Evolutionary conservation across 768 basidiomycete genomes (phyloP), one percentile per base, ranked within the genome.

Genomic region (Tulasnella sp.): DNA sequence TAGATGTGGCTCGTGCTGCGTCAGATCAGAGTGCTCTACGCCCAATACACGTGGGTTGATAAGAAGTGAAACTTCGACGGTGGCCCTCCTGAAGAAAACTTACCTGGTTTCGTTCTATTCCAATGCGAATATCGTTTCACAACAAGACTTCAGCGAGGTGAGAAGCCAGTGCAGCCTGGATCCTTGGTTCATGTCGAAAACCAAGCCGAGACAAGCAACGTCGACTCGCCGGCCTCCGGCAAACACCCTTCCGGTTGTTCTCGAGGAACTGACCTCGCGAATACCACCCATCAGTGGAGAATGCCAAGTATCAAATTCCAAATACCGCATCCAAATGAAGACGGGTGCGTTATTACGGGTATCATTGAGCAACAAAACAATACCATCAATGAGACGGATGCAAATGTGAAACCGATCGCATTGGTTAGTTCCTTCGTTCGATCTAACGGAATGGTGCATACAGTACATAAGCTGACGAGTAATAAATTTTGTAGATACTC

Each of bases 401-500:
- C 25, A 34, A 36, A n/a, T 4, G 34, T 15, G 37, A 37, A 45
- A 39, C 71, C 12, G 29, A 72, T 72, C n/a, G 71, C 71, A 37
- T n/a, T 72, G 71, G 71, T 40, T 5, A 37, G 71, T 72, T 45
- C 19, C 12, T 70, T 19, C 67, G 19, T 4, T 38, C 37, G 69
- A 22, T n/a, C 38, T 4, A 34, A n/a, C 34, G n/a, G 7, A 25
- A 34, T 40, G 25, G 29, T 72, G 11, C 37, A 4, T 5, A 72
- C 37, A 40, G 45, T 6, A 52, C n/a, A 19, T 5, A 52, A 52
- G 17, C 49, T 52, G 17, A 52, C 17, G 3, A 6, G 37, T 3
- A 19, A 22, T 39, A 25, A 3, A 5, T 14, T 31, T 67, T 9
- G 15, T 37, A 94, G 93, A 91, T 94, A 79, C 83, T 93, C 9